phyloP scores from a whole-genome alignment of 2,329 filamentous ascomycete genomes.

The Fusarium sp. region DNA sequence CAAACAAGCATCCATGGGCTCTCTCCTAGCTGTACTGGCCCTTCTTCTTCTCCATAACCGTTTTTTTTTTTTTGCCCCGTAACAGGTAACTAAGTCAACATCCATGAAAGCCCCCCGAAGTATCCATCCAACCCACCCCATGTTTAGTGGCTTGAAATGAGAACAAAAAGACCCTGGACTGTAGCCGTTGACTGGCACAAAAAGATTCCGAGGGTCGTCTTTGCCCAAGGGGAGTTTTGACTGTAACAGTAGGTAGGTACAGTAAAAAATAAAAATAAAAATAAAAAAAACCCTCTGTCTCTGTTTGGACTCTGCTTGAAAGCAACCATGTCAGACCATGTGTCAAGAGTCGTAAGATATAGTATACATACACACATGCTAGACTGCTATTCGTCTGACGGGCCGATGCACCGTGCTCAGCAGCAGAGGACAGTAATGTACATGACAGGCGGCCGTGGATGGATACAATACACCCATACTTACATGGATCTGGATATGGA shows the following conservation, averaged over 20 bases:
- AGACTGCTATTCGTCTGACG: slow-evolving; percentile 43
- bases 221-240: slow-evolving; percentile 17
- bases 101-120: slow-evolving; percentile 20
- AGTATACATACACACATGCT: background rate
- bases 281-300: background rate
- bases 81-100: slow-evolving; percentile 9
- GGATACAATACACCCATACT: background rate
- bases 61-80: slow-evolving; percentile 26
- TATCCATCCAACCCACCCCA: slow-evolving; percentile 14
- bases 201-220: slow-evolving; percentile 31
- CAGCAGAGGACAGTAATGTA: slow-evolving; percentile 13
- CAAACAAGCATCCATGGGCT: slow-evolving; percentile 5
- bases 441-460: background rate
- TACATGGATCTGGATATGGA: background rate
- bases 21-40: too few species aligned
- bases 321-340: slow-evolving; percentile 49
- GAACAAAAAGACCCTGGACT: slow-evolving; percentile 26
- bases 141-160: slow-evolving; percentile 19
- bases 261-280: too few species aligned
- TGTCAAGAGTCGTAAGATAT: slow-evolving; percentile 45
- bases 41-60: slow-evolving; percentile 18
- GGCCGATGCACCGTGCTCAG: slow-evolving; percentile 48
- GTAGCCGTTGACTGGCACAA: slow-evolving; percentile 16
- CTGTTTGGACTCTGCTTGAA: background rate
- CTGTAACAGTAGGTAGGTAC: background rate